Evolutionary conservation across 2,329 filamentous ascomycete genomes (phyloP).

Genomic region (Chaetomiaceae sp.): DNA sequence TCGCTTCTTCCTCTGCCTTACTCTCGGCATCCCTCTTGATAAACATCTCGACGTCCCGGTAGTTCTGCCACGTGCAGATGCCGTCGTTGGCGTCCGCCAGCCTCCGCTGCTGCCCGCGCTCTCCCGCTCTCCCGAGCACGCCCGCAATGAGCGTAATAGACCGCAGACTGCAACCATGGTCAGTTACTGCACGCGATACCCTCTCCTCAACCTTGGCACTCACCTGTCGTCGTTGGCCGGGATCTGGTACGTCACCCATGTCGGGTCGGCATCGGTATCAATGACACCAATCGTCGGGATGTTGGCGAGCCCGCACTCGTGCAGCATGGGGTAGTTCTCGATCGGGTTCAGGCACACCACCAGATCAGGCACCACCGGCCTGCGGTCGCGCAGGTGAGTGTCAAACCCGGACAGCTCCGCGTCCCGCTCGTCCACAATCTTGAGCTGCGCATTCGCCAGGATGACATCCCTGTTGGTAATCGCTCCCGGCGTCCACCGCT

Average conservation of each 20-base stretch:
- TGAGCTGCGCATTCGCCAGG: conserved; percentile 62
- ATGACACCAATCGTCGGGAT: conserved; percentile 94
- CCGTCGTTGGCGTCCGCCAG: conserved; percentile 59
- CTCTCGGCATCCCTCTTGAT: neutral
- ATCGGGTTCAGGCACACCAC: conserved; percentile 89
- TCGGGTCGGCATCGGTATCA: conserved; percentile 88
- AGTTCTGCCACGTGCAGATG: conserved; percentile 57
- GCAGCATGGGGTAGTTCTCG: conserved; percentile 85
- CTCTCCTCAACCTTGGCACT: conserved; percentile 21
- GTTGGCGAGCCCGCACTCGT: conserved; percentile 82
- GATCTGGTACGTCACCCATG: conserved; percentile 93
- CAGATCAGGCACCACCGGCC: conserved; percentile 76
- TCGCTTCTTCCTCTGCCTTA: neutral
- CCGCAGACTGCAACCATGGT: conserved; percentile 59
- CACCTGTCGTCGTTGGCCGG: conserved; percentile 95
- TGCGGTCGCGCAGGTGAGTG: conserved; percentile 56
- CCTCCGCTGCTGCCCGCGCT: conserved; percentile 68
- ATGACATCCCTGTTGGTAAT: conserved; percentile 94
- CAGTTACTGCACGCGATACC: neutral
- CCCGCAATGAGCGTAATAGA: conserved; percentile 77
- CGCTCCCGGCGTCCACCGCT: conserved; percentile 84
- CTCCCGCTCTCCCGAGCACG: conserved; percentile 77
- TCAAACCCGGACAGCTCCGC: conserved; percentile 57
- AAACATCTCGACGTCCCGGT: conserved; percentile 34
- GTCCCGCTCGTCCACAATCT: conserved; percentile 76